Evolutionary conservation across 805 yeast genomes (phyloP).

Genomic region (Ogataea trehaloabstinens): DNA sequence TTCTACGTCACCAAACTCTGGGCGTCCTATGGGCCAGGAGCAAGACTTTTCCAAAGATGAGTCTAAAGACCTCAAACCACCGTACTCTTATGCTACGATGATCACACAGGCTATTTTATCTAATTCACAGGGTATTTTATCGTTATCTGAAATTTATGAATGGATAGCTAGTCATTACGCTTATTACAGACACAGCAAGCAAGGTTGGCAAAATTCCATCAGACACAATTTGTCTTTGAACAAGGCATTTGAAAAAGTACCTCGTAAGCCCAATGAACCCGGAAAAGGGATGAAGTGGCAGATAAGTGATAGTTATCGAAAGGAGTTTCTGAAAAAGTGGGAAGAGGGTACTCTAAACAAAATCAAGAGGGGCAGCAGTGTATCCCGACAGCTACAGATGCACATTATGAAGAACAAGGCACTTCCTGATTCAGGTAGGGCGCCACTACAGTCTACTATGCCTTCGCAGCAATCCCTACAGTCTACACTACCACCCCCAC

Average conservation of each 20-base stretch:
- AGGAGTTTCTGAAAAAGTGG: constrained; percentile 80
- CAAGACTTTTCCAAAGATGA: constrained; percentile 84
- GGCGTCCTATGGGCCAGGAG: constrained; percentile 21
- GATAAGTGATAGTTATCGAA: constrained; percentile 78
- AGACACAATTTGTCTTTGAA: constrained; percentile 92
- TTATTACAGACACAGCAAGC: constrained; percentile 84
- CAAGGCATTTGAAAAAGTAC: constrained; percentile 97
- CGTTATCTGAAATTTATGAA: constrained; percentile 86
- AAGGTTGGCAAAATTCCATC: constrained; percentile 98
- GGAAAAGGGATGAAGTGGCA: constrained; percentile 99
- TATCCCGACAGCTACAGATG: constrained; percentile 73
- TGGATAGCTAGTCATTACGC: constrained; percentile 90
- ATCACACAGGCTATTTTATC: constrained; percentile 95
- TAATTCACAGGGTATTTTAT: constrained; percentile 81
- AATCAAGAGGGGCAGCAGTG: constrained; percentile 76
- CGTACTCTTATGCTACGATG: constrained; percentile 96
- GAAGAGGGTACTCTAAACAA: constrained; percentile 72
- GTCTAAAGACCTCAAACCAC: constrained; percentile 91
- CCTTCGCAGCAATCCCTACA: constrained; percentile 8
- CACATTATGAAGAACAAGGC: constrained; percentile 62
- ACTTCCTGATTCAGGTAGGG: constrained; percentile 45
- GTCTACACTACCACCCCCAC: constrained; percentile 4
- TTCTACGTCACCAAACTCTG: constrained; percentile 9
- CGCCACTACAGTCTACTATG: constrained; percentile 14
- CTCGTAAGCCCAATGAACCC: constrained; percentile 92